Evolutionary conservation across 345 rosid species (phyloP).

Genomic region (Cardamine resedifolia): DNA sequence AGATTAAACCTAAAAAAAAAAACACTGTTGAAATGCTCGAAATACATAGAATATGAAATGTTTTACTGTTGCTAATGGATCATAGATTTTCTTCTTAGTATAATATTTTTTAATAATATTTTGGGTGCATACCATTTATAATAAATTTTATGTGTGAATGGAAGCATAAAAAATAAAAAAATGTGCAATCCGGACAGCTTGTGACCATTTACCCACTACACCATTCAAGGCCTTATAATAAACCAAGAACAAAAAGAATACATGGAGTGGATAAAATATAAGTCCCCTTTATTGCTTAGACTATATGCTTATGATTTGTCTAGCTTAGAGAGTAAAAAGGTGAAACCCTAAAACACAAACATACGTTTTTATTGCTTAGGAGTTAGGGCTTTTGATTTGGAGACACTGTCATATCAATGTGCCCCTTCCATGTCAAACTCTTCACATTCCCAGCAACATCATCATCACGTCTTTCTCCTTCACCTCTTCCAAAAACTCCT

Average conservation of each 20-base stretch:
- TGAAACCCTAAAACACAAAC: slow-evolving; percentile 25
- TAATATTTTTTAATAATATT: no score
- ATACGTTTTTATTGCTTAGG: slow-evolving; percentile 23
- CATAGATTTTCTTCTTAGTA: no score
- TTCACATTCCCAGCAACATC: slow-evolving; percentile 21
- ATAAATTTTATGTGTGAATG: no score
- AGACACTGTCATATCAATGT: slow-evolving; percentile 33
- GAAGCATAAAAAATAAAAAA: no score
- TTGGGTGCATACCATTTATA: no score
- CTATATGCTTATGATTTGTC: slow-evolving; percentile 27
- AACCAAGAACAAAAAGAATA: not conserved
- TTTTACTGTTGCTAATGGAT: no score
- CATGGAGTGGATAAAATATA: slow-evolving; percentile 1
- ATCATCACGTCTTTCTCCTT: slow-evolving; percentile 15
- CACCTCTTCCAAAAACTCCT: not conserved
- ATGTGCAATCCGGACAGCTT: no score
- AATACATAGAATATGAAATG: no score
- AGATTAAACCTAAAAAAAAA: no score
- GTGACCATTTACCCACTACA: no score
- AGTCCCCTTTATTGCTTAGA: not conserved
- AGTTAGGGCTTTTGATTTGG: slow-evolving; percentile 24
- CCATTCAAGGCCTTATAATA: no score
- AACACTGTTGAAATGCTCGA: no score
- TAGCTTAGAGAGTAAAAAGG: slow-evolving; percentile 7
- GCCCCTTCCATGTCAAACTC: slow-evolving; percentile 16